Percentiles rank a stretch among this genome's conserved stretches.
Evolutionary conservation across 352 stramenopile genomes (phyloP).

Genomic region (Globisporangium ultimum): DNA sequence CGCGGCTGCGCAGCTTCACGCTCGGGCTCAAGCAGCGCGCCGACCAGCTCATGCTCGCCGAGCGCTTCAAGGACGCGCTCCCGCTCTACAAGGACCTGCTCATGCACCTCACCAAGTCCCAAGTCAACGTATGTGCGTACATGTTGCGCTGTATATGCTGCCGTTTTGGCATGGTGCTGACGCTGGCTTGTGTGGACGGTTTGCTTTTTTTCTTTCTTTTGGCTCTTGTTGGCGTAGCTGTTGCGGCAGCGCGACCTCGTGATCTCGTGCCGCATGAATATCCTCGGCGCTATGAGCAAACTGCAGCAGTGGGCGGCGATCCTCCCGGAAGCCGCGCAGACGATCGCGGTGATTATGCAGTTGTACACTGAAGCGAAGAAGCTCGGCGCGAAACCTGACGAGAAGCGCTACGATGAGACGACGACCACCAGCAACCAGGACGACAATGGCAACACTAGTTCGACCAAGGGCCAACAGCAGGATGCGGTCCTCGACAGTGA

Average conservation of each 20-base stretch:
- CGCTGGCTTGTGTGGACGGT: background rate
- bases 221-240: conserved; percentile 26
- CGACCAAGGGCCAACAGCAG: background rate
- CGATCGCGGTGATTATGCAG: conserved; percentile 44
- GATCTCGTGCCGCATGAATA: conserved; percentile 70
- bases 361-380: conserved; percentile 28
- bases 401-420: background rate
- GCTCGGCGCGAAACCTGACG: background rate
- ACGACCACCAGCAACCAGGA: conserved; percentile 11
- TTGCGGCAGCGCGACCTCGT: conserved; percentile 49
- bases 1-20: conserved; percentile 32
- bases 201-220: background rate
- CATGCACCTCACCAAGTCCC: conserved; percentile 65
- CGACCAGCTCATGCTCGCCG: conserved; percentile 54
- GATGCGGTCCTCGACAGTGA: conserved; percentile 1
- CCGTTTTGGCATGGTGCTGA: background rate
- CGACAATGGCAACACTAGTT: background rate
- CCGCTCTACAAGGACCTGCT: conserved; percentile 65
- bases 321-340: conserved; percentile 36
- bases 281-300: conserved; percentile 54
- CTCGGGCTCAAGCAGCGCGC: conserved; percentile 60
- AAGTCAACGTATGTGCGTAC: conserved; percentile 37
- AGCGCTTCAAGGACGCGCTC: conserved; percentile 51
- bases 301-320: conserved; percentile 50
- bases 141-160: background rate